Evolutionary conservation across 495 filamentous ascomycete genomes (phyloP).

Genomic region (Schizothecium vesticola): DNA sequence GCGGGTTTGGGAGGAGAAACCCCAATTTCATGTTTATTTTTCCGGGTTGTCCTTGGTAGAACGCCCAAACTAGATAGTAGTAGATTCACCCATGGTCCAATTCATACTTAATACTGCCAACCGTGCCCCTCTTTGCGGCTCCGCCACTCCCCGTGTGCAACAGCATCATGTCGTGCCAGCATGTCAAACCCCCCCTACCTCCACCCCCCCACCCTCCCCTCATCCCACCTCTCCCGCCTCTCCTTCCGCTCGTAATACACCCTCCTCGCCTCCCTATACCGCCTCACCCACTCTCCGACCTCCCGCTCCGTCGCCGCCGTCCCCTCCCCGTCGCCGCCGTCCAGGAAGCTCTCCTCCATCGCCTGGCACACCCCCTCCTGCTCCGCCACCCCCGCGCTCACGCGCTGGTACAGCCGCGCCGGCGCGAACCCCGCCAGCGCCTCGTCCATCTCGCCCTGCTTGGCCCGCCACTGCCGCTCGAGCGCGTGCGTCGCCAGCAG

Average conservation of each 20-base stretch:
- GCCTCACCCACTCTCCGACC: slow-evolving; percentile 72
- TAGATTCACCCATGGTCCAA: neutral
- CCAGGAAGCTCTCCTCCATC: slow-evolving; percentile 86
- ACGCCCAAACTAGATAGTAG: neutral
- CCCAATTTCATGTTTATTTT: neutral
- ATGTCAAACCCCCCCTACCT: slow-evolving; percentile 47
- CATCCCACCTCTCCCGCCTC: slow-evolving; percentile 87
- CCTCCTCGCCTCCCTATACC: slow-evolving; percentile 71
- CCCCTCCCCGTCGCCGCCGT: slow-evolving; percentile 33
- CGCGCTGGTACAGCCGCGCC: slow-evolving; percentile 71
- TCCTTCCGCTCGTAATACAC: slow-evolving; percentile 70
- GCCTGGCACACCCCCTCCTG: slow-evolving; percentile 76
- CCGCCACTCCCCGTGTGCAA: neutral
- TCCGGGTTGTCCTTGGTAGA: neutral
- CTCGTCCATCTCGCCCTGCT: slow-evolving; percentile 81
- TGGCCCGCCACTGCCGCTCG: slow-evolving; percentile 84
- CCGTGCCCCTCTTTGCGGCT: neutral
- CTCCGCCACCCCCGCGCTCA: slow-evolving; percentile 69
- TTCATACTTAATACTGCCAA: neutral
- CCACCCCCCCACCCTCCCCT: slow-evolving; percentile 90
- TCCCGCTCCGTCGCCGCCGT: slow-evolving; percentile 64
- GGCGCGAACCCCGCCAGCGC: slow-evolving; percentile 81
- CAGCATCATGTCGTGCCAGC: neutral
- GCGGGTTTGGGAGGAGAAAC: neutral
- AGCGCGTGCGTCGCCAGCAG: slow-evolving; percentile 78